Evolutionary conservation across 768 basidiomycete species (phyloP).

Genomic region (Tulasnella sp.): DNA sequence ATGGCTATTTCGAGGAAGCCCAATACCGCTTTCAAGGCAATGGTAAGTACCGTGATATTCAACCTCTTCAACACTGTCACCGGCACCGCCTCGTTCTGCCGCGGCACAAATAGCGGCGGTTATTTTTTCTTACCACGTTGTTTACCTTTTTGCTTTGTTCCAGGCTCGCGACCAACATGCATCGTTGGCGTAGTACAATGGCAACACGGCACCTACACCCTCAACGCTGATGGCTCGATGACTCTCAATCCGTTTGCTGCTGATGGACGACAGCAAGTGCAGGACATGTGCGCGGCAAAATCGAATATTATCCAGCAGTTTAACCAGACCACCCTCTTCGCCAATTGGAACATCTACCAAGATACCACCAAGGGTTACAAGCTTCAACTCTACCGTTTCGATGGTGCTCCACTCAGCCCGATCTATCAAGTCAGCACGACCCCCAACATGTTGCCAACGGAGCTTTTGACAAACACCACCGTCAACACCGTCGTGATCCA

Average conservation of each 20-base stretch:
- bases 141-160: slow-evolving; percentile 18
- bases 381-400: slow-evolving; percentile 72
- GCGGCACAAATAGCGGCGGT: not conserved
- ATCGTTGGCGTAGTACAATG: slow-evolving; percentile 85
- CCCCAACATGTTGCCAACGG: slow-evolving; percentile 85
- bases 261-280: slow-evolving; percentile 92
- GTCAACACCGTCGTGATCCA: not conserved
- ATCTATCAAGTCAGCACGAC: slow-evolving; percentile 60
- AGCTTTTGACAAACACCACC: slow-evolving; percentile 44
- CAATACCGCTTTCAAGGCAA: slow-evolving; percentile 87
- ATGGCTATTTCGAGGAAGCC: slow-evolving; percentile 78
- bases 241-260: slow-evolving; percentile 58
- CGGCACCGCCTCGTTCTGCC: not conserved
- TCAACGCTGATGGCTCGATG: slow-evolving; percentile 76
- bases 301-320: slow-evolving; percentile 86
- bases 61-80: not conserved
- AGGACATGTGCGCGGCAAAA: slow-evolving; percentile 84
- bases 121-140: not conserved
- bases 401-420: slow-evolving; percentile 72
- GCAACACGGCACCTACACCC: slow-evolving; percentile 76
- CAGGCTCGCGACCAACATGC: slow-evolving; percentile 80
- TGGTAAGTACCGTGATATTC: slow-evolving; percentile 47
- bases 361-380: slow-evolving; percentile 58
- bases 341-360: slow-evolving; percentile 64
- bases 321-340: slow-evolving; percentile 66